Conservation (phyloP, 352 stramenopile genomes). For the Pythium brachiatum region DNA sequence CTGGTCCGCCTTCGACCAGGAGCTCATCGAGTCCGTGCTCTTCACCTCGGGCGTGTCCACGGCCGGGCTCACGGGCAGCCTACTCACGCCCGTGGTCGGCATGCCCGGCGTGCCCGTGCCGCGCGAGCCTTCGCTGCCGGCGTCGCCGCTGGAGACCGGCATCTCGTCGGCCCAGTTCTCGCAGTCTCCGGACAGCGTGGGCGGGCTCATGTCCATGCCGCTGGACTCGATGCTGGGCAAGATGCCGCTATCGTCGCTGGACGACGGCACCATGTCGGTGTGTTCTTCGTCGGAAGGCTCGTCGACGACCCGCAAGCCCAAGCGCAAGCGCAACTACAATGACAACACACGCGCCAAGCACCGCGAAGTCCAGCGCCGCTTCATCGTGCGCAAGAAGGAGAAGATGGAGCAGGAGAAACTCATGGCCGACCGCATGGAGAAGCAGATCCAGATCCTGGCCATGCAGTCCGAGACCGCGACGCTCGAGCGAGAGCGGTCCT, state of each 20-base stretch:
- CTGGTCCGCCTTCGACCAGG: slow-evolving; percentile 29
- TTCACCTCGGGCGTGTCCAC: slow-evolving; percentile 6
- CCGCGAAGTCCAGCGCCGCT: slow-evolving; percentile 31
- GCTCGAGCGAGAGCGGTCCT: slow-evolving; percentile 25
- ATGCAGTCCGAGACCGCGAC: slow-evolving; percentile 15
- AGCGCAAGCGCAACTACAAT: slow-evolving; percentile 30
- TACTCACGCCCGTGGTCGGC: not conserved
- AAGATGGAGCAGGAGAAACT: slow-evolving; percentile 26
- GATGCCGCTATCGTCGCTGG: slow-evolving; percentile 10
- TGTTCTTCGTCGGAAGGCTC: slow-evolving; percentile 12
- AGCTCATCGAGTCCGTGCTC: slow-evolving; percentile 30
- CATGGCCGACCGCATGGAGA: slow-evolving; percentile 23
- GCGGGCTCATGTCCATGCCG: not conserved
- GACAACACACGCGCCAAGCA: slow-evolving; percentile 30
- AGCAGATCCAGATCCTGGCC: slow-evolving; percentile 23
- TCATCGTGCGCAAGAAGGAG: slow-evolving; percentile 28
- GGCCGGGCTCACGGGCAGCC: not conserved
- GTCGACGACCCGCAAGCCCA: slow-evolving; percentile 10
- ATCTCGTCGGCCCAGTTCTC: not conserved
- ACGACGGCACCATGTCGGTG: slow-evolving; percentile 4
- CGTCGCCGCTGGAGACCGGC: not conserved
- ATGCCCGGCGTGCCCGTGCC: not conserved
- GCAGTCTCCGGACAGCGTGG: not conserved
- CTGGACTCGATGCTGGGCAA: slow-evolving; percentile 12
- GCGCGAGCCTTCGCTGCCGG: not conserved